Conservation (phyloP, 495 filamentous ascomycete species). For the Neurospora tetraspora region DNA sequence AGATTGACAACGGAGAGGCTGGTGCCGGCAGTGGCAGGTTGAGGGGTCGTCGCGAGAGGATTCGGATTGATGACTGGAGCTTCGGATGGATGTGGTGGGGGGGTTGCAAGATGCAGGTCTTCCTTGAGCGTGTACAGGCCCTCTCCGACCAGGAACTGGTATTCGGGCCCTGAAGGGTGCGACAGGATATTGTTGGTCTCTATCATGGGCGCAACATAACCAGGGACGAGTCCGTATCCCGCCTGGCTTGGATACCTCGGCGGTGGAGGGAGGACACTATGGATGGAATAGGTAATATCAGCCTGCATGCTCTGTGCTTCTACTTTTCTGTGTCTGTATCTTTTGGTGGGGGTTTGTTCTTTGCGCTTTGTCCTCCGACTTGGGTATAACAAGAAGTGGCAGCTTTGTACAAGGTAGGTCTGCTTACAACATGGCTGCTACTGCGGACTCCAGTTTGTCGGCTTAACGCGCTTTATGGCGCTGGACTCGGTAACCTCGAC, state of each 20-base stretch:
- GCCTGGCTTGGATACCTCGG: conserved; percentile 66
- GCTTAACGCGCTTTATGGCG: not conserved
- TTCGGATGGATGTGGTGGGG: conserved; percentile 91
- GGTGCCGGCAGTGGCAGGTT: conserved; percentile 75
- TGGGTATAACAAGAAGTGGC: not conserved
- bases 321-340: not conserved
- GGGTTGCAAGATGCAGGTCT: conserved; percentile 84
- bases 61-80: conserved; percentile 76
- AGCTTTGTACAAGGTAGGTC: not conserved
- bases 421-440: not conserved
- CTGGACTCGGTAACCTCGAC: not conserved
- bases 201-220: conserved; percentile 58
- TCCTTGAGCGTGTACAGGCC: conserved; percentile 85
- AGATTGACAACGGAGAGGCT: conserved; percentile 70
- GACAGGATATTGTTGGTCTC: conserved; percentile 86
- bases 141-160: conserved; percentile 85
- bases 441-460: not conserved
- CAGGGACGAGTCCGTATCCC: conserved; percentile 53
- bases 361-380: not conserved
- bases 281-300: not conserved
- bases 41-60: conserved; percentile 73
- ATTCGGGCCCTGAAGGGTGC: conserved; percentile 68
- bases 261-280: conserved; percentile 73
- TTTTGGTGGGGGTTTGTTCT: not conserved
- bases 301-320: not conserved